Percentiles rank a stretch among this genome's conserved stretches.
phyloP scores from a whole-genome alignment of 495 filamentous ascomycete genomes.

The Cenococcum geophilum region DNA sequence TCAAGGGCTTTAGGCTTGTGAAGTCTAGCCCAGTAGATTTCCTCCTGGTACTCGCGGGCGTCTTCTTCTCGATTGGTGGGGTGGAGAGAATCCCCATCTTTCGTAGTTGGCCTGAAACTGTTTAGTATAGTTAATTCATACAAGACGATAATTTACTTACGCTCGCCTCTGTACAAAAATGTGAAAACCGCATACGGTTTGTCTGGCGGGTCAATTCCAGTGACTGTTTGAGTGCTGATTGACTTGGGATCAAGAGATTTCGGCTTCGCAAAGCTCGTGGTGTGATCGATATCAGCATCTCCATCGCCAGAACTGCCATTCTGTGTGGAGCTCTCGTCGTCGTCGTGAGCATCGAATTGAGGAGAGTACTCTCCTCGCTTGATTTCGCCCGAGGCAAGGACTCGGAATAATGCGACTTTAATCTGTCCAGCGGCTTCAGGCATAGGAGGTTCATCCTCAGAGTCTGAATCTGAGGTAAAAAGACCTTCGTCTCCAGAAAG shows the following conservation, averaged over 20 bases:
- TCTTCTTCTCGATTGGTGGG: constrained; percentile 51
- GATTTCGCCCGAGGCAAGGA: constrained; percentile 92
- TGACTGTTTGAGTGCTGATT: constrained; percentile 97
- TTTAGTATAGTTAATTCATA: constrained; percentile 20
- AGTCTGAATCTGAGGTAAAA: constrained; percentile 59
- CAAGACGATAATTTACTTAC: constrained; percentile 52
- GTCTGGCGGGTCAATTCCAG: constrained; percentile 92
- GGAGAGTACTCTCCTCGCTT: constrained; percentile 96
- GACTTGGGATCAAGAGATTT: constrained; percentile 94
- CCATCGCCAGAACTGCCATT: constrained; percentile 41
- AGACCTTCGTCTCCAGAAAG: constrained; percentile 66
- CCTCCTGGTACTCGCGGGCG: constrained; percentile 57
- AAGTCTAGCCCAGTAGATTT: constrained; percentile 76
- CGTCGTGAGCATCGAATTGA: constrained; percentile 94
- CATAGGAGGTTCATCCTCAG: constrained; percentile 73
- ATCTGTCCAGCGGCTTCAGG: constrained; percentile 96
- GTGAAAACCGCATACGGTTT: constrained; percentile 96
- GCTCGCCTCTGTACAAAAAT: constrained; percentile 94
- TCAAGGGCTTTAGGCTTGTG: constrained; percentile 74
- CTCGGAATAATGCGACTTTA: constrained; percentile 93
- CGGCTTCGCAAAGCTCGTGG: constrained; percentile 96
- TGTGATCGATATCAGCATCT: constrained; percentile 80
- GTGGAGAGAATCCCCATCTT: constrained; percentile 83
- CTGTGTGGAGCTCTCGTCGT: constrained; percentile 58
- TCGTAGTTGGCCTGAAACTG: constrained; percentile 67